Base-by-base conservation (phyloP, 306 rosid species). In the Cotoneaster glaucophyllus region DNA sequence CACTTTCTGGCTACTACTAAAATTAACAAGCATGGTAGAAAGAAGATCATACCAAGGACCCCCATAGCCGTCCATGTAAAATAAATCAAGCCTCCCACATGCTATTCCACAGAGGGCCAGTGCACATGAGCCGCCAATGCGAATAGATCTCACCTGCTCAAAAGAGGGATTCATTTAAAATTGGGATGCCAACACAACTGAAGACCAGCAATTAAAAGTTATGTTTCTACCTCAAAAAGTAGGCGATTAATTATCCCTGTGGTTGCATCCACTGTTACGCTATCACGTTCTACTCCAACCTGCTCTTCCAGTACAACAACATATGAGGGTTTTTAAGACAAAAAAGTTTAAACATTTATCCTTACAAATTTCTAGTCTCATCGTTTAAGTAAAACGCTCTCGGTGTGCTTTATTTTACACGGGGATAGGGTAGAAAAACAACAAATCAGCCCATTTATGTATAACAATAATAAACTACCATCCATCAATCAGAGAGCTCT, bases 41-140 rank as follows among this genome's bases (percentile, higher is more conserved):
- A 67, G 37, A 73, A 69, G 54, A 22, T 75, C 89, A 70, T 92
- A 96, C 99, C 99, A 96, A 71, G 97, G 89, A 81, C 98, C 99
- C 67, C 99, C 99, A 59, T 86, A 96, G 81, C 93, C 91, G 9
- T 69, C 25, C 84, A 88, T 92, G 70, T 73, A 96, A 80, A 86
- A 92, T 37, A 88, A 79, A 84, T 96, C 98, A 43, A 96, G 80
- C 85, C 99, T 92, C 85, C 99, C 98, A 73, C 98, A 89, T 57
- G 99, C 99, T 59, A 96, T 68, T 78, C 97, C 99, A 88, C 99
- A 96, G 54, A 96, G 98, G 84, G 90, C 84, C 89, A 96, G 75
- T 50, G 99, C 99, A 77, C 97, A 92, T 3, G 98, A 96, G 80
- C 99, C 99, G 86, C 85, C 77, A 88, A 91, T 91, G 76, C 98